Conservation (phyloP, 1,284 basidiomycete species). For the Cutaneotrichosporon sp. region DNA sequence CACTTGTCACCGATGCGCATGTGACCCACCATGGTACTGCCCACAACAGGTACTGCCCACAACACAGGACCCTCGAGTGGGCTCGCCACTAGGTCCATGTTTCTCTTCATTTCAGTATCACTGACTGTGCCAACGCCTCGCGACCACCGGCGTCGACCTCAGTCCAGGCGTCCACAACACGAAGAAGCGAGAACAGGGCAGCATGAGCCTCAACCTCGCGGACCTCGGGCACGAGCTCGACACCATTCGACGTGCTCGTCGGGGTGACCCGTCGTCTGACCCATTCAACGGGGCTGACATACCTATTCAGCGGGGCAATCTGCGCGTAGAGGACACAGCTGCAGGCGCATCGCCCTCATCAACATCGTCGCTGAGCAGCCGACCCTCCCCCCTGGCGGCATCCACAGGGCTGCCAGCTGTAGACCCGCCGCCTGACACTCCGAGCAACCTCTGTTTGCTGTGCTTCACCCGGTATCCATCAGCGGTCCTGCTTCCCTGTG, state of each 20-base stretch:
- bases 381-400: neutral
- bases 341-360: too few species aligned
- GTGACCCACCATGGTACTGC: too few species aligned
- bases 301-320: too few species aligned
- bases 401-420: neutral
- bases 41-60: too few species aligned
- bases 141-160: neutral
- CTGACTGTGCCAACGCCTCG: too few species aligned
- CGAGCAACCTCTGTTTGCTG: constrained; percentile 21
- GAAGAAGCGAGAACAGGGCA: too few species aligned
- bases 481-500: constrained; percentile 38
- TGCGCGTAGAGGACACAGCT: too few species aligned
- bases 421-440: neutral
- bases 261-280: constrained; percentile 1
- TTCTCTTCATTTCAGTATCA: too few species aligned
- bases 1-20: too few species aligned
- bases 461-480: constrained; percentile 33
- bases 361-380: neutral
- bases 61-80: too few species aligned
- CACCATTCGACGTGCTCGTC: constrained; percentile 13
- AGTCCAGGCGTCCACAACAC: too few species aligned
- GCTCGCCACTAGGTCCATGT: too few species aligned
- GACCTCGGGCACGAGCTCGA: constrained; percentile 18
- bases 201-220: constrained; percentile 18
- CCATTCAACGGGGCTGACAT: neutral